Percentiles rank a stretch among this genome's conserved stretches.
These are phyloP conservation scores for Phaeotremella fagi DNA, from an alignment of 768 basidiomycete species.

Conservation along the genomic window DNA sequence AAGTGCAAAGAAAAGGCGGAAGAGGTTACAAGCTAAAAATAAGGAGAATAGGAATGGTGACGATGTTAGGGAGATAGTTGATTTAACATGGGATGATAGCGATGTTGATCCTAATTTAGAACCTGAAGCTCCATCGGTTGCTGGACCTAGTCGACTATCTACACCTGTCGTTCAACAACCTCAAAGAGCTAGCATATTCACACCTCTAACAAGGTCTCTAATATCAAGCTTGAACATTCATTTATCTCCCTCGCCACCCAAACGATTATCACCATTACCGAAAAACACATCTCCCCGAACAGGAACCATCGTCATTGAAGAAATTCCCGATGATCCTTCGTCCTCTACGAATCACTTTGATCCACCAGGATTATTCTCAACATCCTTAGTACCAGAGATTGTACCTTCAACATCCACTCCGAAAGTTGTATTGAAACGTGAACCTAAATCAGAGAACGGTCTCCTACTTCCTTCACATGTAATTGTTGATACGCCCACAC, in stretches of 20 bases:
- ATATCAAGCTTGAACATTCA: not conserved
- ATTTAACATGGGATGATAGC: not conserved
- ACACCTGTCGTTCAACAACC: not conserved
- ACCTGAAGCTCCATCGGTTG: not conserved
- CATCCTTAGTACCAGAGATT: conserved; percentile 10
- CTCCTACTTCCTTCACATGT: conserved; percentile 33
- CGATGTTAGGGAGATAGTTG: not conserved
- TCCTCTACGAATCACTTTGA: conserved; percentile 11
- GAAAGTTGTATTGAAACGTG: not conserved
- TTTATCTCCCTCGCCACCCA: not conserved
- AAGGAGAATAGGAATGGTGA: no score
- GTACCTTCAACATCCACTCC: not conserved
- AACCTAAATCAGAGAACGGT: not conserved
- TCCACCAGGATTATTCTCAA: conserved; percentile 16
- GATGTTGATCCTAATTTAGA: not conserved
- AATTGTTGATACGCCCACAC: conserved; percentile 9
- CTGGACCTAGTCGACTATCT: not conserved
- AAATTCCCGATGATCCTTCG: not conserved
- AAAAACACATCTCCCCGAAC: not conserved
- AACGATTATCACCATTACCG: no score
- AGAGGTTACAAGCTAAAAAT: not conserved
- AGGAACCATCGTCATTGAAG: not conserved
- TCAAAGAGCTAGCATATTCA: not conserved
- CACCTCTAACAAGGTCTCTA: not conserved
- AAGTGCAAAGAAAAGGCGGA: not conserved